These are phyloP conservation scores for Vaccinium myrtillus DNA, from an alignment of 148 eudicot genomes.

Conservation along the genomic window DNA sequence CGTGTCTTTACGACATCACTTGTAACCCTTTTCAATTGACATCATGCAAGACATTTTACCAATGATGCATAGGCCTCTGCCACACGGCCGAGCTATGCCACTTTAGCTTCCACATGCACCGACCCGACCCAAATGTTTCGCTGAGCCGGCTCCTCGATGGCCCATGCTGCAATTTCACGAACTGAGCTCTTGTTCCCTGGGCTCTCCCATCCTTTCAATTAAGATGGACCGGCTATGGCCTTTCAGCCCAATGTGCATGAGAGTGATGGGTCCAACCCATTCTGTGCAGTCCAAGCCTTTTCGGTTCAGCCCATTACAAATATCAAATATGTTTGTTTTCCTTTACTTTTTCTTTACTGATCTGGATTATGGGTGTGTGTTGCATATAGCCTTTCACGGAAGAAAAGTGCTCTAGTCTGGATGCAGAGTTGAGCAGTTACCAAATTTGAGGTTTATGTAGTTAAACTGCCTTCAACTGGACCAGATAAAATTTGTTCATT, in stretches of 20 bases:
- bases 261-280: background rate
- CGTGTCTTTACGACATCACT: background rate
- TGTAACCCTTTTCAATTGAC: background rate
- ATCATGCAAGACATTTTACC: background rate
- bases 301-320: background rate
- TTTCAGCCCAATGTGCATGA: background rate
- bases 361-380: background rate
- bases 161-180: background rate
- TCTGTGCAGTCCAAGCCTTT: background rate
- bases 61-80: background rate
- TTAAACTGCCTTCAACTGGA: background rate
- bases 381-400: background rate
- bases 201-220: background rate
- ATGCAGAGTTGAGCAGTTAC: background rate
- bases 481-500: background rate
- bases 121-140: background rate
- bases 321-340: background rate
- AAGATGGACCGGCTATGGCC: background rate
- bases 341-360: background rate
- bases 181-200: background rate
- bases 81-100: background rate
- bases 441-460: background rate
- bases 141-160: background rate
- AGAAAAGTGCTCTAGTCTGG: background rate
- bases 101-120: background rate